Base-by-base conservation (phyloP, 148 eudicot genomes). In the Chenopodium berlandieri region DNA sequence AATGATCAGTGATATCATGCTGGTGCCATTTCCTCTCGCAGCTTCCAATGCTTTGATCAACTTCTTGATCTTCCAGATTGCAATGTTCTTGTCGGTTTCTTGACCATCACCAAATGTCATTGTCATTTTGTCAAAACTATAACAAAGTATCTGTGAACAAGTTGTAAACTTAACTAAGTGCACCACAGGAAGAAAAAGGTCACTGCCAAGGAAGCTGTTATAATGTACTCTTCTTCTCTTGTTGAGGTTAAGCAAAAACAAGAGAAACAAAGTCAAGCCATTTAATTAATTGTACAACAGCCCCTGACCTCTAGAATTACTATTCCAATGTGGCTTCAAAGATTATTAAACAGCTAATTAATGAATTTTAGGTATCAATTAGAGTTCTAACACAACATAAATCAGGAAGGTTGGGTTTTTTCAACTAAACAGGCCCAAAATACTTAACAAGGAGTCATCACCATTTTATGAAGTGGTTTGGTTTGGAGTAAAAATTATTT, bases 21-120 rank as follows among this genome's bases (percentile, higher is more conserved):
- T 82, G 9, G 84, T 82, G 31, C 84, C 84, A 71, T 82, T 82
- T 77, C 84, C 84, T 71, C 75, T 77, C 1, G 84, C 84, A 77
- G 81, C 76, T 77, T 82, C 84, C 68, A 82, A 78, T 31, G 69
- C 80, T 48, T 82, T 82, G 47, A 82, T 82, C 17, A 82, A 65
- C 68, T 72, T 72, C 76, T 77, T 82, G 63, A 82, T 71, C 77
- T 77, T 82, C 84, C 84, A 82, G 11, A 82, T 82, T 76, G 77
- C 76, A 47, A 82, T 82, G 44, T 82, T 77, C 70, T 71, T 78
- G 46, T 82, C 80, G 40, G 79, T 68, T 44, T 77, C 77, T 44
- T 30, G 76, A 44, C 76, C n/a, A 66, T 82, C 81, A 13, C 84
- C 65, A 46, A 9, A 27, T 76, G 84, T 68, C 67, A 58, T 69